Evolutionary conservation across 805 yeast species (phyloP).

Genomic region (Phaffomyces antillensis): DNA sequence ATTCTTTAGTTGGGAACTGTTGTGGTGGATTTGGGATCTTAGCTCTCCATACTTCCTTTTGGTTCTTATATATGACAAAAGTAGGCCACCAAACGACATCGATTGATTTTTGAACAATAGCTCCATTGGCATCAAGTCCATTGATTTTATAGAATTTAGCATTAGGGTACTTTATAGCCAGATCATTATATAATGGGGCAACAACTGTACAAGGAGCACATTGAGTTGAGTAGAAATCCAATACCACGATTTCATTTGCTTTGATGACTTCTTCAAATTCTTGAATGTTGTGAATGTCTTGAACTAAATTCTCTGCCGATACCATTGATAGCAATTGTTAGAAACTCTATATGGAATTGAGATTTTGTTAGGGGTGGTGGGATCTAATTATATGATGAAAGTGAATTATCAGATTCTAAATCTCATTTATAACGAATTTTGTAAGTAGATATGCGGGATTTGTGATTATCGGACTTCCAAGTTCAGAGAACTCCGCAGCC

Average conservation of each 20-base stretch:
- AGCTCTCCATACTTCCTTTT: slow-evolving; percentile 20
- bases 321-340: too few species aligned
- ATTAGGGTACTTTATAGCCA: slow-evolving; percentile 15
- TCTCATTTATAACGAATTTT: too few species aligned
- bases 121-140: slow-evolving; percentile 16
- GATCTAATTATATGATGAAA: too few species aligned
- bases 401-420: too few species aligned
- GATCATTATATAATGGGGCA: slow-evolving; percentile 16
- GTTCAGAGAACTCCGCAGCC: too few species aligned
- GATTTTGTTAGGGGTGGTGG: too few species aligned
- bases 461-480: too few species aligned
- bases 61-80: slow-evolving; percentile 17
- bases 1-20: slow-evolving; percentile 16
- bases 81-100: slow-evolving; percentile 26
- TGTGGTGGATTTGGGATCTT: slow-evolving; percentile 24
- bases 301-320: too few species aligned
- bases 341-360: too few species aligned
- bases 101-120: slow-evolving; percentile 15
- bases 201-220: slow-evolving; percentile 23
- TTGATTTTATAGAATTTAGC: slow-evolving; percentile 20
- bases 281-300: too few species aligned
- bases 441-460: too few species aligned
- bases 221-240: slow-evolving; percentile 21
- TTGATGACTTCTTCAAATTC: too few species aligned
- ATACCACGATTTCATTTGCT: slow-evolving; percentile 10